Base-by-base conservation (phyloP, 2,329 filamentous ascomycete species). In the Beauveria varroae region DNA sequence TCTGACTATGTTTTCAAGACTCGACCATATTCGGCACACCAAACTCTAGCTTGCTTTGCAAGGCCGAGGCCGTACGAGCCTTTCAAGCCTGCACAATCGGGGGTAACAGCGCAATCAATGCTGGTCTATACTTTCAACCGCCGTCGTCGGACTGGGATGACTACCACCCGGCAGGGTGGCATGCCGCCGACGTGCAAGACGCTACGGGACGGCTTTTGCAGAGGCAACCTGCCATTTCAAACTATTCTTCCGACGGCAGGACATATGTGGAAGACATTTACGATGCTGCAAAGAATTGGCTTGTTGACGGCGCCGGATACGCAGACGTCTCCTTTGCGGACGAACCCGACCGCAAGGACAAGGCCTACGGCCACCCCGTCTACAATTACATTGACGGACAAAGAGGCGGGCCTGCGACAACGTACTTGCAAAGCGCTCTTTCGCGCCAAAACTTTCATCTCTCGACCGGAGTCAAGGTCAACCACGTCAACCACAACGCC, bases 61-160 rank as follows among this genome's bases (percentile, higher is more conserved):
- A 74, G 22, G 22, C 47, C 2, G 72, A 74, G 8, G 66, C 74
- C 3, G 69, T 78, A 16, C 74, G 74, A 40, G 75, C 74, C 10
- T 81, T 75, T 64, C 74, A 77, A 26, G 81, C 76, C 30, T 84
- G 81, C 67, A 78, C 78, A 0, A 72, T 82, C 16, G 80, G 81
- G 5, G 81, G 81, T 9, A 77, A 75, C 61, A 80, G 77, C 52
- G 79, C 81, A 10, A 80, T 83, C 68, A 83, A 83, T 60, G 81
- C 80, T 6, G 80, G 80, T 9, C 67, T 83, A 1, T 82, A 76
- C 67, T 81, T 82, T 63, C 76, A 82, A 63, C 80, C 81, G 6
- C 80, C 80, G 0, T 75, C 78, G 1, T 78, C 77, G 1, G 81
- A 83, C 64, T 83, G 78, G 73, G 78, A 83, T 65, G 68, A 74